Evolutionary conservation across 2,329 filamentous ascomycete genomes (phyloP).

Genomic region (Phialophora verrucosa): DNA sequence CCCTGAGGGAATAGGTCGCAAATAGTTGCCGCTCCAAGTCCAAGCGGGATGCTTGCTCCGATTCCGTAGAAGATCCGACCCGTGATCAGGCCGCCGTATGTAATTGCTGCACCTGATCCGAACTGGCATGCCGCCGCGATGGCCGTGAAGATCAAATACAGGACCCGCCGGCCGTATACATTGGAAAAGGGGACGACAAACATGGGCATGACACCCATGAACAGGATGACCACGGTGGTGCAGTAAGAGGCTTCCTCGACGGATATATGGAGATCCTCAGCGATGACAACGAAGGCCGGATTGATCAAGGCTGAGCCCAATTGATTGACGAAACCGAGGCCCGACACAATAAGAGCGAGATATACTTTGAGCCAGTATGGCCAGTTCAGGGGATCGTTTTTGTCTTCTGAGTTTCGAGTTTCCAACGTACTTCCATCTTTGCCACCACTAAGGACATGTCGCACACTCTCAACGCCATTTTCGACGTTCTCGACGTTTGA

Average conservation of each 20-base stretch:
- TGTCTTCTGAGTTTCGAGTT: not conserved
- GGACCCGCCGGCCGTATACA: constrained; percentile 12
- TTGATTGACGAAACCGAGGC: not conserved
- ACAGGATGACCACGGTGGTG: constrained; percentile 45
- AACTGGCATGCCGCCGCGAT: constrained; percentile 1
- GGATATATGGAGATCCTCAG: constrained; percentile 41
- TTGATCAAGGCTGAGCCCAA: constrained; percentile 40
- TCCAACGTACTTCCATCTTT: not conserved
- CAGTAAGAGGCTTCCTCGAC: constrained; percentile 43
- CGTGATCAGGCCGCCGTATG: constrained; percentile 5
- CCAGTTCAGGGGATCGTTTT: constrained; percentile 2
- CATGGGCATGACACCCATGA: constrained; percentile 6
- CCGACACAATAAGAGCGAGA: not conserved
- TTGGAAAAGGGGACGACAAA: constrained; percentile 13
- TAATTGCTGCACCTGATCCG: not conserved
- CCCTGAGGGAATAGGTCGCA: constrained; percentile 10
- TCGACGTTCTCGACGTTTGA: not conserved
- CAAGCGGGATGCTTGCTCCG: constrained; percentile 10
- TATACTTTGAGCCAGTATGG: constrained; percentile 8
- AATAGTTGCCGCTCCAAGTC: constrained; percentile 10
- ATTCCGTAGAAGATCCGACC: constrained; percentile 11
- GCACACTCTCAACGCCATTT: not conserved
- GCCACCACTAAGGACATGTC: not conserved
- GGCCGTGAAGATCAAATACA: constrained; percentile 9
- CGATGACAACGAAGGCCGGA: constrained; percentile 43